Evolutionary conservation across 2,329 filamentous ascomycete species (phyloP).

Genomic region (Alternaria postmessia): DNA sequence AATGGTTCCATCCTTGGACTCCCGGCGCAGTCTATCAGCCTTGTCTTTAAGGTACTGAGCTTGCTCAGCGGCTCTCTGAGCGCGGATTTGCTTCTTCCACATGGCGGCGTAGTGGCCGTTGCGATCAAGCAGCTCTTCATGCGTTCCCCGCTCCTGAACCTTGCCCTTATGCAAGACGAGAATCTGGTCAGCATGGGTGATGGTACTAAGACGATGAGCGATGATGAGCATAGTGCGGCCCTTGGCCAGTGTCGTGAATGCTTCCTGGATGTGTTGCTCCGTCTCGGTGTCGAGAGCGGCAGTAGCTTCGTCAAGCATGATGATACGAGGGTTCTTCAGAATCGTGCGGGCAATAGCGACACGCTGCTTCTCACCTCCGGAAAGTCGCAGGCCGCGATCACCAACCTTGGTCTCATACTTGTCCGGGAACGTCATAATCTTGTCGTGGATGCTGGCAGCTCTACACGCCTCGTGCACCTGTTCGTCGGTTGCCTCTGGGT

Average conservation of each 20-base stretch:
- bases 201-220: conserved; percentile 72
- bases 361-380: conserved; percentile 91
- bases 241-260: conserved; percentile 79
- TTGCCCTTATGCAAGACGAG: conserved; percentile 63
- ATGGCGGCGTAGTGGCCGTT: conserved; percentile 58
- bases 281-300: conserved; percentile 91
- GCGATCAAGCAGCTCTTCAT: conserved; percentile 59
- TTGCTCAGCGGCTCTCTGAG: conserved; percentile 59
- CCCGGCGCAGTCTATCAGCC: conserved; percentile 57
- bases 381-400: conserved; percentile 84
- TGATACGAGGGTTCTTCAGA: conserved; percentile 88
- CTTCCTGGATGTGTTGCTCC: conserved; percentile 90
- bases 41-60: conserved; percentile 60
- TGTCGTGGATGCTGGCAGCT: conserved; percentile 91
- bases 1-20: conserved; percentile 55
- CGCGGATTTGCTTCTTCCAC: conserved; percentile 63
- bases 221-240: conserved; percentile 95
- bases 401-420: conserved; percentile 90
- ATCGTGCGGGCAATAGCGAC: conserved; percentile 94
- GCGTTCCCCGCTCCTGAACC: conserved; percentile 61
- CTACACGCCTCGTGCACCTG: conserved; percentile 83
- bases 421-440: conserved; percentile 87
- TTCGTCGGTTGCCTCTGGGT: conserved; percentile 79
- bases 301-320: conserved; percentile 92
- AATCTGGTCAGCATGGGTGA: conserved; percentile 64